Evolutionary conservation across 2,329 filamentous ascomycete species (phyloP), one percentile per base, ranked within the genome.

Genomic region (Aspergillus hiratsukae): DNA sequence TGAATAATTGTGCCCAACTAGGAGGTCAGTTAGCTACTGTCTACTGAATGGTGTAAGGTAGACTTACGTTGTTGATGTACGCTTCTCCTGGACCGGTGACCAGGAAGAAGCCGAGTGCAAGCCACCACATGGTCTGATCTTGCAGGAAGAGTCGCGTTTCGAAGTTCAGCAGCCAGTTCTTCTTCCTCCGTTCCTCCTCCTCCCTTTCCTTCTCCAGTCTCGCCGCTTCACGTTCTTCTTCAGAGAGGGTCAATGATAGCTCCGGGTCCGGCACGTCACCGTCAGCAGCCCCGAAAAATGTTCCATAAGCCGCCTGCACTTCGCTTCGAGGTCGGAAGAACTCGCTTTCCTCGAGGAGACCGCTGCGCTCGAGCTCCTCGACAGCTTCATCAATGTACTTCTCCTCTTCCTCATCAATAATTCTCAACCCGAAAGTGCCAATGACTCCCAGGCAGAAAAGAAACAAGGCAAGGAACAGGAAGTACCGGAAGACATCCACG

Each of bases 41-140:
- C 25, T 29, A 29, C 3, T 40, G 4, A 8, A 19, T 45, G 4
- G 21, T 5, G 49, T 23, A 23, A 29, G 25, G 31, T 37, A 37
- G 8, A 67, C 69, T 61, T 60, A 78, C 79, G 66, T 97, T 99
- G 76, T 97, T 99, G 76, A 97, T 91, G 72, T 97, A 99, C 10
- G 93, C 90, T 75, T 99, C 94, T n/a, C 92, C 93, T 0, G 94
- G 93, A 0, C 94, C 94, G 53, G 92, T 90, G 65, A 96, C 90
- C 60, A 97, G 83, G 73, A 97, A 90, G 75, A 99, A 97, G 21
- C 91, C 92, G 0, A 87, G 78, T 0, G 93, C 91, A 63, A 99
- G 87, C 70, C 87, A 89, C 93, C 93, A 99, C 93, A 97, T 97
- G 11, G 91, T 97, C 58, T 83, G 86, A 64, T 99, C 94, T 25